These are phyloP conservation scores for Collariella sp. DNA, from an alignment of 495 filamentous ascomycete genomes.

Conservation along the genomic window DNA sequence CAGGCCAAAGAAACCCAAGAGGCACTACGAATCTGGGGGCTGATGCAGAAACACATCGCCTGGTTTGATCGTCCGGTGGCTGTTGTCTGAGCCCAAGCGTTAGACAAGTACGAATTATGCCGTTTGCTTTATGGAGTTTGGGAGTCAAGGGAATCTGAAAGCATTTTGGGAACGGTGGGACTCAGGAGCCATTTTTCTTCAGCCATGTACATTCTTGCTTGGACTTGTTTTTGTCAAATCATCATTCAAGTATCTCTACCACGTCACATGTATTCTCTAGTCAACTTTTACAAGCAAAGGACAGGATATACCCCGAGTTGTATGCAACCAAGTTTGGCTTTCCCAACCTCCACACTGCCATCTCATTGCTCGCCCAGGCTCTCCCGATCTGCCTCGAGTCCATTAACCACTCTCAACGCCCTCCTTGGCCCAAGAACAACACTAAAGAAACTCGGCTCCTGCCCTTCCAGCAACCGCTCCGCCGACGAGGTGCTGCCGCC, in stretches of 20 bases:
- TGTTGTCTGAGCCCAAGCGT: too few species aligned
- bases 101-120: too few species aligned
- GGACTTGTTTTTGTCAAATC: too few species aligned
- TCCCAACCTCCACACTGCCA: not conserved
- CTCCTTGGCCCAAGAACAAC: constrained; percentile 63
- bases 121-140: too few species aligned
- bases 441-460: constrained; percentile 66
- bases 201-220: too few species aligned
- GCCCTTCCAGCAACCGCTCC: constrained; percentile 51
- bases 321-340: too few species aligned
- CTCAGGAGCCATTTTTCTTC: too few species aligned
- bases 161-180: too few species aligned
- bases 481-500: constrained; percentile 30
- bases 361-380: not conserved
- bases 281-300: not conserved
- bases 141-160: too few species aligned
- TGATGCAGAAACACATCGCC: not conserved
- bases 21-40: constrained; percentile 15
- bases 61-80: not conserved
- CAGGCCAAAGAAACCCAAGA: constrained; percentile 8
- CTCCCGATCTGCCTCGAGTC: constrained; percentile 26
- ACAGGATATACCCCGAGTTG: not conserved
- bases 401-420: constrained; percentile 65
- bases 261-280: too few species aligned
- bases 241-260: too few species aligned